Conservation (phyloP, 163 green algal genomes). For the Scenedesmus sp. region DNA sequence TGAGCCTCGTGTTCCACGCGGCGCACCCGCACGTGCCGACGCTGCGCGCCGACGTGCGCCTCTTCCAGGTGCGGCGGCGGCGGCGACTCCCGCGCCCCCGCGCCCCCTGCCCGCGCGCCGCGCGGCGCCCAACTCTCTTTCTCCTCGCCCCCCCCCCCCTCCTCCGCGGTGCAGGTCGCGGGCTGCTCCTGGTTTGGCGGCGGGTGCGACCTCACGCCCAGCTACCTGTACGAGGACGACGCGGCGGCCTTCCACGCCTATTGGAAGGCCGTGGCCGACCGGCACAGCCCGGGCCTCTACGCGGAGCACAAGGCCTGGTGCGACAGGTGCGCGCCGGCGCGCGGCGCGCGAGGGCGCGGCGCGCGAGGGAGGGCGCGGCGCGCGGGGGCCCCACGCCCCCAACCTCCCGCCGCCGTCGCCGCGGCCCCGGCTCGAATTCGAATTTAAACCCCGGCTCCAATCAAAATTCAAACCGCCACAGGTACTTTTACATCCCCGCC, state of each 20-base stretch:
- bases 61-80: constrained; percentile 82
- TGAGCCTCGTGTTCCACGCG: constrained; percentile 97
- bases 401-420: no score
- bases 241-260: constrained; percentile 83
- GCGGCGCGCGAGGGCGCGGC: no score
- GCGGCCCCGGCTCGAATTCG: no score
- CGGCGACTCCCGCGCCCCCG: no score
- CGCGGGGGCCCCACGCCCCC: no score
- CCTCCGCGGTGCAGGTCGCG: constrained; percentile 78
- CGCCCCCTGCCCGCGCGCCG: no score
- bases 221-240: constrained; percentile 88
- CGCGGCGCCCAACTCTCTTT: no score
- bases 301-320: constrained; percentile 88
- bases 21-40: constrained; percentile 92
- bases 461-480: no score
- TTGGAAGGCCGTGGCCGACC: constrained; percentile 81
- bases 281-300: constrained; percentile 73
- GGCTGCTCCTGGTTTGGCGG: constrained; percentile 89
- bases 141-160: no score
- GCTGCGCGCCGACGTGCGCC: constrained; percentile 92
- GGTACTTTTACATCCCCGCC: constrained; percentile 97
- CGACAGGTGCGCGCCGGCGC: constrained; percentile 82
- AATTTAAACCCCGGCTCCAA: no score
- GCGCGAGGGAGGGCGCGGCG: no score
- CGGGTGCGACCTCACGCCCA: constrained; percentile 95